Percentiles rank a stretch among this genome's conserved stretches.
phyloP scores from a whole-genome alignment of 345 rosid species.

The Kernera saxatilis region DNA sequence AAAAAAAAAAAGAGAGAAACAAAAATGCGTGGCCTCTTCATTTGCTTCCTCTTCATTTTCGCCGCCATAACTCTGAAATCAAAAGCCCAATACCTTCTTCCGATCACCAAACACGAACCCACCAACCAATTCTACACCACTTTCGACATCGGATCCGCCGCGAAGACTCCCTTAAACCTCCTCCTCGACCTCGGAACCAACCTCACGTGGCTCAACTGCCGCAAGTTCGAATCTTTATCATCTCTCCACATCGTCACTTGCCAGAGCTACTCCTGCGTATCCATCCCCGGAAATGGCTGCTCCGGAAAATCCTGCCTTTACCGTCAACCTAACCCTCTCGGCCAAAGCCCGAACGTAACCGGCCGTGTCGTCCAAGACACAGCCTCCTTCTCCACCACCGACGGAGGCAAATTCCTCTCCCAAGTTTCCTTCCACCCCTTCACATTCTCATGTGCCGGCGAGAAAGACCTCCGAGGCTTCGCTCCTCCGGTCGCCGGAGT shows the following conservation, averaged over 20 bases:
- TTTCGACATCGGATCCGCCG: constrained; percentile 27
- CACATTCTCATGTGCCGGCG: constrained; percentile 16
- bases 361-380: constrained; percentile 18
- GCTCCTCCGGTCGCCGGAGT: constrained; percentile 19
- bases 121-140: constrained; percentile 41
- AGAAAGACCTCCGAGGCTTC: background rate
- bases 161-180: constrained; percentile 13
- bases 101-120: constrained; percentile 34
- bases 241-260: constrained; percentile 12
- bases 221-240: constrained; percentile 13
- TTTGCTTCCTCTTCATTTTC: background rate
- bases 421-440: background rate
- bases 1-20: background rate
- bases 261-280: constrained; percentile 11
- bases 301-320: background rate
- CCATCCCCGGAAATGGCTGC: constrained; percentile 10
- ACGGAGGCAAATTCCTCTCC: background rate
- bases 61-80: background rate
- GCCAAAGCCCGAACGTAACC: background rate
- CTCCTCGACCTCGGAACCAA: constrained; percentile 21
- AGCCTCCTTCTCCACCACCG: background rate
- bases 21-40: background rate
- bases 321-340: constrained; percentile 4
- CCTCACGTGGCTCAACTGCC: constrained; percentile 24
- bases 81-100: constrained; percentile 24